Evolutionary conservation across 768 basidiomycete species (phyloP).

Genomic region (Phlebiopsis gigantea): DNA sequence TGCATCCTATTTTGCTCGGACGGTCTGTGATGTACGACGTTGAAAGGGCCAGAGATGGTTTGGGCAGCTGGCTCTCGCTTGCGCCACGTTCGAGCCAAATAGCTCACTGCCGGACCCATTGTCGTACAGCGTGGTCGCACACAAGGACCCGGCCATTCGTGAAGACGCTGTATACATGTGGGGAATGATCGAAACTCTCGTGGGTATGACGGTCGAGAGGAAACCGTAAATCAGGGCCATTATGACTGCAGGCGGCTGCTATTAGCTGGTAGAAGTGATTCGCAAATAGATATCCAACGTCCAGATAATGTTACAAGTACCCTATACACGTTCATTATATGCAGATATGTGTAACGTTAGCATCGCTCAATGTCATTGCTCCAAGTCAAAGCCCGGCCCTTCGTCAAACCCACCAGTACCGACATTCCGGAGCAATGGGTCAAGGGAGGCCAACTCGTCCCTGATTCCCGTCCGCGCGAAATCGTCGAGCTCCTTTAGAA

Average conservation of each 20-base stretch:
- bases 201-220: background rate
- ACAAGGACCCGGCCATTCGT: background rate
- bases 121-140: background rate
- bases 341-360: constrained; percentile 4
- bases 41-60: constrained; percentile 11
- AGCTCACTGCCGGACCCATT: background rate
- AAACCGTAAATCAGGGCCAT: no score
- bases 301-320: background rate
- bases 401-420: constrained; percentile 30
- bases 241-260: background rate
- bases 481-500: constrained; percentile 82
- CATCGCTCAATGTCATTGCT: constrained; percentile 8
- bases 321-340: constrained; percentile 2
- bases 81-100: background rate
- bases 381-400: constrained; percentile 34
- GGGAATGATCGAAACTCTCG: no score
- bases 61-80: background rate
- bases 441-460: constrained; percentile 77
- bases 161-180: background rate
- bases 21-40: constrained; percentile 6
- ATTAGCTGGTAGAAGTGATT: background rate
- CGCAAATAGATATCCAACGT: background rate
- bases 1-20: constrained; percentile 5
- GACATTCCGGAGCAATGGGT: constrained; percentile 68
- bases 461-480: constrained; percentile 77